Evolutionary conservation across 768 basidiomycete species (phyloP).

Genomic region (Termitomyces titanicus): DNA sequence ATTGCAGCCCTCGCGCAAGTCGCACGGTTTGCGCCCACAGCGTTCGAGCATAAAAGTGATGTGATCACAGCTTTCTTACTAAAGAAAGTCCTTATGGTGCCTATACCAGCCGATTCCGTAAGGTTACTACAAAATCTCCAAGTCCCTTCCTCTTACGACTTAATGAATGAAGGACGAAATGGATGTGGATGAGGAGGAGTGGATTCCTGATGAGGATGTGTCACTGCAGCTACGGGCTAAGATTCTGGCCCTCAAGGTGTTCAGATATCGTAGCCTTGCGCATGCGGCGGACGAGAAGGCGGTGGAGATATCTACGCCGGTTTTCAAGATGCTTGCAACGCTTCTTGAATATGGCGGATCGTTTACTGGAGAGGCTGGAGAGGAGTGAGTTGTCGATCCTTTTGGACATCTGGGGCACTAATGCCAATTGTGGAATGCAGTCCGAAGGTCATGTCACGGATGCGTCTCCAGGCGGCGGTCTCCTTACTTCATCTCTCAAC

Average conservation of each 20-base stretch:
- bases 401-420: neutral
- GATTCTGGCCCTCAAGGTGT: slow-evolving; percentile 74
- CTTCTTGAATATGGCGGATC: slow-evolving; percentile 71
- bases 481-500: slow-evolving; percentile 77
- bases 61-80: slow-evolving; percentile 68
- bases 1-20: slow-evolving; percentile 74
- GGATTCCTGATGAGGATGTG: slow-evolving; percentile 69
- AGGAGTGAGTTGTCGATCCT: slow-evolving; percentile 41
- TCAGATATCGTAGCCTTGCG: slow-evolving; percentile 74
- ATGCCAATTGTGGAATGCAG: slow-evolving; percentile 27
- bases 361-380: slow-evolving; percentile 39
- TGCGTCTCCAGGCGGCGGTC: slow-evolving; percentile 80
- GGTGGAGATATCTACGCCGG: slow-evolving; percentile 66
- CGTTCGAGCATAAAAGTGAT: slow-evolving; percentile 79
- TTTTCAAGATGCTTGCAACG: slow-evolving; percentile 70
- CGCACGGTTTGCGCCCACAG: slow-evolving; percentile 59
- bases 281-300: slow-evolving; percentile 58
- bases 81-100: slow-evolving; percentile 65
- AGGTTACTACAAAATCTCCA: slow-evolving; percentile 18
- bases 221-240: slow-evolving; percentile 61
- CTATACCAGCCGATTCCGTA: slow-evolving; percentile 43
- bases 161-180: slow-evolving; percentile 45
- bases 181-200: slow-evolving; percentile 65
- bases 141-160: neutral
- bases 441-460: slow-evolving; percentile 62